A percentile compares a stretch with the other conserved stretches of the same genome.
phyloP scores from a whole-genome alignment of 495 filamentous ascomycete species.

The Daldinia grandis region DNA sequence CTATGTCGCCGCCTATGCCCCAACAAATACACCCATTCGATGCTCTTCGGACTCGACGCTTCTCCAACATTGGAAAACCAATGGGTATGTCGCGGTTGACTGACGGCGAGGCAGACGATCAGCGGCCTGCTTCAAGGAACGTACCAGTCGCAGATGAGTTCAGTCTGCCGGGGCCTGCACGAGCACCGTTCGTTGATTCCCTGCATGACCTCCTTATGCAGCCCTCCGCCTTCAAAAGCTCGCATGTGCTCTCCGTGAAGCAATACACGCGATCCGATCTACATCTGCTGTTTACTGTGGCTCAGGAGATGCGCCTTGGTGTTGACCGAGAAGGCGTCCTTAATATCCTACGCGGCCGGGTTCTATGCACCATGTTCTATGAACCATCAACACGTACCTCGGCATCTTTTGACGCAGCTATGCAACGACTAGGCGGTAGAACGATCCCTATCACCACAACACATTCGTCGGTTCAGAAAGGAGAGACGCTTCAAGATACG shows the following conservation, averaged over 20 bases:
- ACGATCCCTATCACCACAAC: slow-evolving; percentile 79
- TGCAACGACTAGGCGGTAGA: slow-evolving; percentile 93
- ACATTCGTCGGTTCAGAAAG: slow-evolving; percentile 88
- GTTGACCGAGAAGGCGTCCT: slow-evolving; percentile 90
- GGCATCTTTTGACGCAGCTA: slow-evolving; percentile 94
- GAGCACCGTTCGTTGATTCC: slow-evolving; percentile 45
- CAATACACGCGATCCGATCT: slow-evolving; percentile 87
- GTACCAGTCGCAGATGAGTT: slow-evolving; percentile 58
- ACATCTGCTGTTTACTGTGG: slow-evolving; percentile 93
- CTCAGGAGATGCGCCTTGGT: slow-evolving; percentile 93
- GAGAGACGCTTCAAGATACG: slow-evolving; percentile 91
- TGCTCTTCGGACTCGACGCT: slow-evolving; percentile 56
- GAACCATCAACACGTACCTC: slow-evolving; percentile 97
- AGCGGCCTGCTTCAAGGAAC: slow-evolving; percentile 32
- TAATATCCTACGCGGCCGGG: slow-evolving; percentile 81
- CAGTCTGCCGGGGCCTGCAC: slow-evolving; percentile 57
- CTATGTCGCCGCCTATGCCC: slow-evolving; percentile 62
- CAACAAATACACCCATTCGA: slow-evolving; percentile 52
- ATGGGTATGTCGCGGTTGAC: slow-evolving; percentile 37
- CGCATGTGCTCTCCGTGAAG: slow-evolving; percentile 87
- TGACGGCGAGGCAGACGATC: slow-evolving; percentile 37
- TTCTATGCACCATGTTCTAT: slow-evolving; percentile 93
- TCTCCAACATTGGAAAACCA: slow-evolving; percentile 48
- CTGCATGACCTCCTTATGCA: slow-evolving; percentile 75
- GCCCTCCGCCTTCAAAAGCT: slow-evolving; percentile 80